Evolutionary conservation across 108 stramenopile species (phyloP), one percentile per base, ranked within the genome.

Genomic region (Pseudonitzschia multiseries): DNA sequence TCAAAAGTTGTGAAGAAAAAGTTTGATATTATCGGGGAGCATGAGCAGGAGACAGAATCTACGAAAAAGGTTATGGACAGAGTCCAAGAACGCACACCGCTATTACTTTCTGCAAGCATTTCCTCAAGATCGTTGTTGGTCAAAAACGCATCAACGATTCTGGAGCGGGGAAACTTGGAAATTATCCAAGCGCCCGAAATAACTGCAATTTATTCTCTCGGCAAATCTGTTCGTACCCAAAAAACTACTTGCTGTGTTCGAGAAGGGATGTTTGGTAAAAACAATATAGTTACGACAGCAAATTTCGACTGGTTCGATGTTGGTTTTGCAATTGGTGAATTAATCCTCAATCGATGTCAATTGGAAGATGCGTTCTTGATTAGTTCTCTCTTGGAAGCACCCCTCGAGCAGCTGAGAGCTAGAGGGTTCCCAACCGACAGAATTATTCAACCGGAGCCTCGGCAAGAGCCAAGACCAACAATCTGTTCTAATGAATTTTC

Each of bases 271-370:
- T 64, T 40, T 0, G 61, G 69, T n/a, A 82, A 67, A 48, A 83
- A 78, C 28, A 29, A 63, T 1, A 70, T 92, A 13, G 88, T 74
- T 33, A 77, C 89, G 9, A 89, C 88, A 3, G 33, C 67, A 40
- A 70, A 87, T 46, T 88, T 87, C 28, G 89, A 90, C 59, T 84
- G 81, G 79, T 92, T 92, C 75, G 91, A 92, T 77, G 87, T 92
- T 15, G 91, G 89, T 6, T 80, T 76, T 42, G 84, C 84, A 3
- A 80, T 92, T 62, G 91, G 91, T 27, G 84, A 75, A 54, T 62
- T 92, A 17, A 89, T 92, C 59, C 75, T 92, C 14, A 57, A 88
- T 57, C 78, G 87, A 17, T 92, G 91, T 62, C 83, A 88, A 63
- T 67, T 92, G 26, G 89, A 92, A 54, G 89, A 92, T 72, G 86